Base-by-base conservation (phyloP, 2,329 filamentous ascomycete genomes). In the Aspergillus caelatus region DNA sequence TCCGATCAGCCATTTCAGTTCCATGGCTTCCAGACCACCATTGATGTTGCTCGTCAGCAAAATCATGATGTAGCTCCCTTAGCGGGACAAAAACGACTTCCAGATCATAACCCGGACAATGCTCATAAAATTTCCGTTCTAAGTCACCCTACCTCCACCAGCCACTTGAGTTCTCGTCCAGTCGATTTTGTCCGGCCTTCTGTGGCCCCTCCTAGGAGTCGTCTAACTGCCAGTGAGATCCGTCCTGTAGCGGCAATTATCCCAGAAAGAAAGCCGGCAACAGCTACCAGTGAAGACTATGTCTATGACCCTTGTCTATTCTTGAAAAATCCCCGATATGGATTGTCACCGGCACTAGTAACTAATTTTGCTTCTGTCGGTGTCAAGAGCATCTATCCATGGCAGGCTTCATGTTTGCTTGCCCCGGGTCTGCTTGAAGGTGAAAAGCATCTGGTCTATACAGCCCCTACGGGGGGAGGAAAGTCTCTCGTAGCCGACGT, bases 401-500 rank as follows among this genome's bases (percentile, higher is more conserved):
- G 91, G 91, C 91, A 93, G 76, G 90, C 90, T 57, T 87, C 88
- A 62, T 94, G 91, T 71, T 81, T 94, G 9, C 81, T 90, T 59
- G 87, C 88, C 0, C 87, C 86, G 4, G 89, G 90, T 0, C 81
- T 93, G 21, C 80, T 94, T 14, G 75, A 80, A 7, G 90, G 90
- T 19, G 81, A 86, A 57, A 86, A 83, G 66, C 93, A 92, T 69
- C 81, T 94, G 11, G 88, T 93, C n/a, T 94, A 93, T 72, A 91
- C 88, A 50, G 91, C 91, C 9, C 91, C 91, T 0, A 93, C 91
- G 0, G 91, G 91, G 5, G 91, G 91, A 46, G 91, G 91, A 19
- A 93, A 93, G 77, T 92, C 89, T 9, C 82, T 93, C 14, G 89
- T 93, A 54, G 90, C 90, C 5, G 84, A 86, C 73, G 85, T 93